Percentiles rank a stretch among this genome's conserved stretches.
Evolutionary conservation across 345 rosid species (phyloP).

Genomic region (Gossypium turneri): DNA sequence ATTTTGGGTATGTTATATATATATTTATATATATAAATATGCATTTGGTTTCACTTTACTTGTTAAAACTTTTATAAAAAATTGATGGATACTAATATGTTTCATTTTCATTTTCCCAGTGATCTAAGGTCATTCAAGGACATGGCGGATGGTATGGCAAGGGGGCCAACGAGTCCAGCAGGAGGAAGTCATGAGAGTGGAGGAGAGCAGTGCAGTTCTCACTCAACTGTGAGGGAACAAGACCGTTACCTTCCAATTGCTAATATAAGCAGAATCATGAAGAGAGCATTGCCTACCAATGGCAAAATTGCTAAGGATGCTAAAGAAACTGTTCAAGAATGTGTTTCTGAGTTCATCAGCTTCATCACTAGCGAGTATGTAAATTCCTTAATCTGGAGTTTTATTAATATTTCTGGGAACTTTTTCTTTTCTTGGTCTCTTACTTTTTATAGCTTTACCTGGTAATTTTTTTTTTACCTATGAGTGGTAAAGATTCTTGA

Average conservation of each 20-base stretch:
- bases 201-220: slow-evolving; percentile 19
- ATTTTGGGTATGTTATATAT: neutral
- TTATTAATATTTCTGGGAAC: neutral
- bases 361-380: slow-evolving; percentile 20
- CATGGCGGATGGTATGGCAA: slow-evolving; percentile 9
- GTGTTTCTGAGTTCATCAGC: slow-evolving; percentile 21
- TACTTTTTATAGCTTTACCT: neutral
- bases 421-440: neutral
- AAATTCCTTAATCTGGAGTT: neutral
- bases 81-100: neutral
- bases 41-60: neutral
- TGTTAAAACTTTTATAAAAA: neutral
- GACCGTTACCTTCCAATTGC: slow-evolving; percentile 21
- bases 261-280: slow-evolving; percentile 19
- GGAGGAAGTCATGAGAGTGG: slow-evolving; percentile 19
- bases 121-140: neutral
- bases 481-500: neutral
- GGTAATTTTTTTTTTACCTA: neutral
- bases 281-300: slow-evolving; percentile 13
- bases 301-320: slow-evolving; percentile 19
- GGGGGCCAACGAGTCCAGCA: slow-evolving; percentile 13
- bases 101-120: neutral
- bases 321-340: slow-evolving; percentile 18
- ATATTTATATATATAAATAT: neutral
- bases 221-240: slow-evolving; percentile 13